Percentiles rank a stretch among this genome's conserved stretches.
These are phyloP conservation scores for Anthoceros angustus DNA, from an alignment of 225 moss, liverwort and hornwort genomes.

Conservation along the genomic window DNA sequence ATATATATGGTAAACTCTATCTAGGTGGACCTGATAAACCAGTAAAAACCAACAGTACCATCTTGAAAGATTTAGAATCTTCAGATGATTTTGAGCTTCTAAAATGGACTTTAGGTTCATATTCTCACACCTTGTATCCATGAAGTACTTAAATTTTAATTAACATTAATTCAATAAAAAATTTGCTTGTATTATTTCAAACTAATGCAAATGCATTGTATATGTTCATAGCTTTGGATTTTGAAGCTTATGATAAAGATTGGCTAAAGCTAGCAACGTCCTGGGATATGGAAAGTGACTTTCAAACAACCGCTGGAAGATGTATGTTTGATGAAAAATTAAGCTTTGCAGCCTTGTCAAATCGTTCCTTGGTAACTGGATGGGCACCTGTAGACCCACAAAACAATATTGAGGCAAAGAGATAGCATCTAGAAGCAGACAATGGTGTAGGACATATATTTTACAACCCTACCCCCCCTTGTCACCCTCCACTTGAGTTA, in stretches of 20 bases:
- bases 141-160: not conserved
- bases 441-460: too few species aligned
- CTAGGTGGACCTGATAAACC: not conserved
- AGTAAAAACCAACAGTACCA: not conserved
- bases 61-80: not conserved
- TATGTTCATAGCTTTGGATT: conserved; percentile 19
- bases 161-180: not conserved
- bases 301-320: not conserved
- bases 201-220: not conserved
- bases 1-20: too few species aligned
- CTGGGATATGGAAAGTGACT: not conserved
- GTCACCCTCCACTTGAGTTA: too few species aligned
- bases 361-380: too few species aligned
- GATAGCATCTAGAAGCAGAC: too few species aligned
- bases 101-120: not conserved
- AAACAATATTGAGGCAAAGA: too few species aligned
- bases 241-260: conserved; percentile 17
- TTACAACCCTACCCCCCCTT: too few species aligned
- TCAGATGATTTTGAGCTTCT: not conserved
- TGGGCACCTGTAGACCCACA: too few species aligned
- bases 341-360: too few species aligned
- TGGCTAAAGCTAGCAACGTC: conserved; percentile 17
- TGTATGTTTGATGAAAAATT: not conserved
- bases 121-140: too few species aligned
- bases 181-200: not conserved